phyloP scores from a whole-genome alignment of 495 filamentous ascomycete genomes.

The Friedmanniomyces endolithicus region DNA sequence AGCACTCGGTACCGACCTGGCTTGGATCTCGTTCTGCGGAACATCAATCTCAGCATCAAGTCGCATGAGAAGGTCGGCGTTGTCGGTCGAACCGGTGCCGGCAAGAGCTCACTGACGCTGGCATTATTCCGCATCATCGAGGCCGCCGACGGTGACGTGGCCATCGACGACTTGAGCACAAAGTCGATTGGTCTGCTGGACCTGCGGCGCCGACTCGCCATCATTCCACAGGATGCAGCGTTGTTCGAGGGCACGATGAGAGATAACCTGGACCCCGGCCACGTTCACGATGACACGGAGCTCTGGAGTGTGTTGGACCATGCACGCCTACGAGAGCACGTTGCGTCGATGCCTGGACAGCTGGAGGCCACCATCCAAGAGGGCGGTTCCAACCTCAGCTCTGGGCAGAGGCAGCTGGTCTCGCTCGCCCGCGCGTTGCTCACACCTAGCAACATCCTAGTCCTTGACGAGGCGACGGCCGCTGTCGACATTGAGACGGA shows the following conservation, averaged over 20 bases:
- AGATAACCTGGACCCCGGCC: constrained; percentile 90
- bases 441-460: constrained; percentile 91
- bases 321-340: constrained; percentile 83
- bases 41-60: constrained; percentile 83
- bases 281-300: constrained; percentile 93
- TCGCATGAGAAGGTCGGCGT: constrained; percentile 96
- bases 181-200: constrained; percentile 83
- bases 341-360: constrained; percentile 74
- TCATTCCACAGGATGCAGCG: constrained; percentile 96
- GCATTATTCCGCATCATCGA: constrained; percentile 96
- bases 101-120: constrained; percentile 89
- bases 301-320: constrained; percentile 96
- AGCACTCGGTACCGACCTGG: constrained; percentile 83
- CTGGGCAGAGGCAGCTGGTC: constrained; percentile 84
- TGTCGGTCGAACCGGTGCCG: constrained; percentile 89
- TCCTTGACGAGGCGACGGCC: constrained; percentile 94
- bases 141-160: constrained; percentile 63
- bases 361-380: constrained; percentile 85
- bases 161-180: constrained; percentile 79
- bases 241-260: constrained; percentile 92
- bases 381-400: constrained; percentile 76
- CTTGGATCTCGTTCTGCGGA: constrained; percentile 82
- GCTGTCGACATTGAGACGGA: constrained; percentile 94
- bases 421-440: constrained; percentile 87
- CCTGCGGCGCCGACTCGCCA: constrained; percentile 78